phyloP scores from a whole-genome alignment of 106 monocot genomes.

The Dioscorea dumetorum region DNA sequence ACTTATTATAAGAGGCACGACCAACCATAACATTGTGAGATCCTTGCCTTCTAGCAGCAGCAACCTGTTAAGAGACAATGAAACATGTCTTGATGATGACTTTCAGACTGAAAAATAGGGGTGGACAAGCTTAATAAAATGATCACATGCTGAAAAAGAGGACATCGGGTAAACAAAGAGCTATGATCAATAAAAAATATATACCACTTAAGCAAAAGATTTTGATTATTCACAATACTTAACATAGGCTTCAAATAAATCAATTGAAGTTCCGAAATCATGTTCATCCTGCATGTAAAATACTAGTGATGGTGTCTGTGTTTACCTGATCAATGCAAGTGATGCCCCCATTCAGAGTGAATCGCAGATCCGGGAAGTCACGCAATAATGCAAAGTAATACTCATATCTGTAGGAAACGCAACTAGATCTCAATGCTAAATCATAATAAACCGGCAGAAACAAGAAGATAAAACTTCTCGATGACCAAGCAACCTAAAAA shows the following conservation, averaged over 20 bases:
- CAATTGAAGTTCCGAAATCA: not conserved
- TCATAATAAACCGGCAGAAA: not conserved
- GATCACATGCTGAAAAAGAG: not conserved
- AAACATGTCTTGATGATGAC: too few species aligned
- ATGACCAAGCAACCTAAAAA: too few species aligned
- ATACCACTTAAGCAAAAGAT: not conserved
- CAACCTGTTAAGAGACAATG: conserved; percentile 38
- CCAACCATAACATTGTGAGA: conserved; percentile 91
- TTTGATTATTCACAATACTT: not conserved
- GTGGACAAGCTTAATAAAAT: not conserved
- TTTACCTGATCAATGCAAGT: conserved; percentile 78
- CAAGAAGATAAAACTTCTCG: not conserved
- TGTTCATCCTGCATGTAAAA: not conserved
- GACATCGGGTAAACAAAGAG: too few species aligned
- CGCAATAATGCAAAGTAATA: conserved; percentile 90
- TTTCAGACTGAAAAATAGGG: not conserved
- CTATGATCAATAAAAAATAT: too few species aligned
- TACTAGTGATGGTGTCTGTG: not conserved
- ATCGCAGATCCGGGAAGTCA: conserved; percentile 82
- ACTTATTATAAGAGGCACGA: conserved; percentile 98
- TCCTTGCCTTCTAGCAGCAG: conserved; percentile 63
- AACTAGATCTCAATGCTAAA: not conserved
- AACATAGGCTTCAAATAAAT: not conserved
- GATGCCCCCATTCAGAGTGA: conserved; percentile 95
- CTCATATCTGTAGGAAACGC: conserved; percentile 58